Percentiles rank a stretch among this genome's conserved stretches.
These are phyloP conservation scores for Xylariaceae sp. DNA, from an alignment of 2,329 filamentous ascomycete genomes.

Conservation along the genomic window DNA sequence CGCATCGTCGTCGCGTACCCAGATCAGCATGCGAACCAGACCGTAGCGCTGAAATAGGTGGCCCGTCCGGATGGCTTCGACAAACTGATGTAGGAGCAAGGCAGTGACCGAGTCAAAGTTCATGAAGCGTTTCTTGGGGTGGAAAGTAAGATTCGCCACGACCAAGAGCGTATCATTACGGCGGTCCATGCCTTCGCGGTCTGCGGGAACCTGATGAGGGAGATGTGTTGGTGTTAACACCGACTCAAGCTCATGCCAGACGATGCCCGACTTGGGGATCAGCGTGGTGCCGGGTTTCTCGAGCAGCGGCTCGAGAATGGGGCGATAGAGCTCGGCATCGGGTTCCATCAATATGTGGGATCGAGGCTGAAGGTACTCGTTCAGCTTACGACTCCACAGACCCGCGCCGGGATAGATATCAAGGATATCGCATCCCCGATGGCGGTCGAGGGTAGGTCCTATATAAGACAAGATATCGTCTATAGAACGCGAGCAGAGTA, in stretches of 20 bases:
- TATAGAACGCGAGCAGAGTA: conserved; percentile 25
- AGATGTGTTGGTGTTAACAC: conserved; percentile 48
- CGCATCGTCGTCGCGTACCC: conserved; percentile 60
- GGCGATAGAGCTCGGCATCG: conserved; percentile 51
- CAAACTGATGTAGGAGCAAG: conserved; percentile 58
- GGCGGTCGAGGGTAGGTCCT: conserved; percentile 60
- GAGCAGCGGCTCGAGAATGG: conserved; percentile 56
- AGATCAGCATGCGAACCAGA: conserved; percentile 71
- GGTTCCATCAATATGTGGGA: conserved; percentile 81
- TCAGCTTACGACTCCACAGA: conserved; percentile 71
- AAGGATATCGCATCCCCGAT: conserved; percentile 76
- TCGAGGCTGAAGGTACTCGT: conserved; percentile 69
- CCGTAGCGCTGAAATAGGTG: conserved; percentile 69
- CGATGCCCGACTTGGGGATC: conserved; percentile 51
- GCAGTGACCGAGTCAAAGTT: conserved; percentile 52
- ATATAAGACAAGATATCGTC: conserved; percentile 68
- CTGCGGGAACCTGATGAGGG: conserved; percentile 47
- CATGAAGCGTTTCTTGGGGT: conserved; percentile 45
- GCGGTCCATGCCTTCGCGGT: conserved; percentile 37
- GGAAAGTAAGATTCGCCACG: conserved; percentile 59
- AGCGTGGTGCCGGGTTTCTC: conserved; percentile 45
- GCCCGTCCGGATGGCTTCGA: conserved; percentile 52
- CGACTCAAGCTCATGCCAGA: conserved; percentile 54
- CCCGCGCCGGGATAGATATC: conserved; percentile 80
- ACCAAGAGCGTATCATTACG: conserved; percentile 71